Evolutionary conservation across 208 protist species (phyloP).

Genomic region (Wallacemonas sp.): DNA sequence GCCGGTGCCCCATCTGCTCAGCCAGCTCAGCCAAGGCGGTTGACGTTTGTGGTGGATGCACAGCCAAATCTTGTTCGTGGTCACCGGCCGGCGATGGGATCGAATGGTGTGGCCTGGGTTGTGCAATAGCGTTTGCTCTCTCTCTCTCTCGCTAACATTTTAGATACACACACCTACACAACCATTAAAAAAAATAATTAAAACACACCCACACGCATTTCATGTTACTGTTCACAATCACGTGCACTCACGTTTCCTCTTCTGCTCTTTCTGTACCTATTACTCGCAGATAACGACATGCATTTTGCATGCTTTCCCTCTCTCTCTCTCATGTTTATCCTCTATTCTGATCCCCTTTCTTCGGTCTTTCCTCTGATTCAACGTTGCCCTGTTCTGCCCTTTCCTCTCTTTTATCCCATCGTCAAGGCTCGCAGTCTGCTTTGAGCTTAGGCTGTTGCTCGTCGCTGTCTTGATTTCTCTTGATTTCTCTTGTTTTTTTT

Average conservation of each 20-base stretch:
- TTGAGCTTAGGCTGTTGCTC: neutral
- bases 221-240: too few relatives aligned
- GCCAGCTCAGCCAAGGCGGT: too few relatives aligned
- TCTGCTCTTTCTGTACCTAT: neutral
- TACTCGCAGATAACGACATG: too few relatives aligned
- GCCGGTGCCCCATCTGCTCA: too few relatives aligned
- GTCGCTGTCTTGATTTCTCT: neutral
- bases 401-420: too few relatives aligned
- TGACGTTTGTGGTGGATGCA: conserved; percentile 21
- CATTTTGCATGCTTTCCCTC: too few relatives aligned
- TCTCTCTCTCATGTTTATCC: neutral
- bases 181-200: too few relatives aligned
- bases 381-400: too few relatives aligned
- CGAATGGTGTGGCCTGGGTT: conserved; percentile 54
- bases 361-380: neutral
- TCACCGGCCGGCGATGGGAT: conserved; percentile 19
- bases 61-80: conserved; percentile 31
- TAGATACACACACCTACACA: too few relatives aligned
- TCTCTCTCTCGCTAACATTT: too few relatives aligned
- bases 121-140: conserved; percentile 48
- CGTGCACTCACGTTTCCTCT: neutral
- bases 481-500: neutral
- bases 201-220: too few relatives aligned
- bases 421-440: too few relatives aligned
- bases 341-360: neutral